phyloP scores from a whole-genome alignment of 768 basidiomycete species.

The Macrolepiota fuliginosa region DNA sequence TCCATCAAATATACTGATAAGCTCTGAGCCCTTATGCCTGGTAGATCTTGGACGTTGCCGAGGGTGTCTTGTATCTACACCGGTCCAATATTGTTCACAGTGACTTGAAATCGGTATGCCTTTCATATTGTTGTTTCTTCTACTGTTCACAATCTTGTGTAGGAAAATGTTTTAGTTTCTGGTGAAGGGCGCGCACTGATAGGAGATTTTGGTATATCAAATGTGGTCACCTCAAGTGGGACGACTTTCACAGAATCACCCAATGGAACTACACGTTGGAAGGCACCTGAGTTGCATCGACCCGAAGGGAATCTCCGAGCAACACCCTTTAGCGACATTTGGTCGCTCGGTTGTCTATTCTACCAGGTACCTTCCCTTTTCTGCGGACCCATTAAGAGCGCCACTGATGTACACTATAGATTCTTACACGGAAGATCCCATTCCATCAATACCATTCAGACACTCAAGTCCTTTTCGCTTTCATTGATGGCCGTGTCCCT shows the following conservation, averaged over 20 bases:
- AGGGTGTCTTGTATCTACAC: background rate
- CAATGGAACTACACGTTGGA: background rate
- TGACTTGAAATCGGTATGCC: background rate
- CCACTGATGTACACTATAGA: background rate
- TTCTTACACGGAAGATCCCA: background rate
- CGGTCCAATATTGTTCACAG: background rate
- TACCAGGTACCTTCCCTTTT: background rate
- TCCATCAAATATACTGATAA: background rate
- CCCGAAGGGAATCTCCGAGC: background rate
- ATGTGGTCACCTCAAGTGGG: background rate
- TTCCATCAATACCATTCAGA: background rate
- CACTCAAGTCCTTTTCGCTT: background rate
- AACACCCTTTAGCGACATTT: background rate
- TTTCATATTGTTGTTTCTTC: background rate
- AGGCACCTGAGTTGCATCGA: background rate
- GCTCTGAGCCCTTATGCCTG: background rate
- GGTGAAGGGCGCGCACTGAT: background rate
- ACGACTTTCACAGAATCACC: background rate
- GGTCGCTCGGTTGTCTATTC: background rate
- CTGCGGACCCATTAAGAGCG: background rate
- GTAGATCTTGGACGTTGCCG: background rate
- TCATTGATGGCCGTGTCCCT: background rate
- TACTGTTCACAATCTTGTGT: background rate
- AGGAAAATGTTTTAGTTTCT: background rate
- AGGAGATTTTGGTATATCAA: background rate